Base-by-base conservation (phyloP, 2,329 filamentous ascomycete species). In the Monilinia fructigena region DNA sequence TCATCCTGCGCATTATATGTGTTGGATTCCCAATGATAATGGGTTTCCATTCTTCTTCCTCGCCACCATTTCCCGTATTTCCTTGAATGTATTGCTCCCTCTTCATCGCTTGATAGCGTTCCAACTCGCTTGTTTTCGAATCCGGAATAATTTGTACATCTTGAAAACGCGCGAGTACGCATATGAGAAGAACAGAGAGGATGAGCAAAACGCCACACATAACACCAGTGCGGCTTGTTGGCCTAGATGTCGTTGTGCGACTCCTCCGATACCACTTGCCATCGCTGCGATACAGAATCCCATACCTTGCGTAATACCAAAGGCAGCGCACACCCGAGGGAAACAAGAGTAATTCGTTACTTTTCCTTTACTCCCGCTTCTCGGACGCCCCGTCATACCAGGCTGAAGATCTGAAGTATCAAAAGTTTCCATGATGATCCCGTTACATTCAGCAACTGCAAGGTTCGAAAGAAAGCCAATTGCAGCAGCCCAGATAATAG, bases 341-440 rank as follows among this genome's bases (percentile, higher is more conserved):
- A 91, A 92, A 0, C 86, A 89, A 0, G 89, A 91, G 78, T 91
- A 93, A 74, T 91, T 91, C 14, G 86, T 92, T 47, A 84, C 78
- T 56, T 84, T 81, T 55, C 80, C 79, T 20, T 78, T 76, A n/a
- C 79, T 79, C 4, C 63, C 63, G 26, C 35, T 65, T 38, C 77
- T 79, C n/a, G 81, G 81, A 20, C 81, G 80, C 40, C 85, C 84
- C 8, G 83, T 89, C 80, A 89, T 88, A 14, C 89, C 88, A 2
- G 89, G 86, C 71, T 90, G 89, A 4, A 93, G 80, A 75, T 93
- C 91, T 52, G 88, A 91, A n/a, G 87, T 90, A 75, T 93, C 91
- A 75, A 89, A 93, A 0, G 87, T 88, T 74, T 93, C 90, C 90
- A 93, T 93, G 74, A 93, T 84, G 42, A 93, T 79, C 0, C 90